A percentile compares a stretch with the other conserved stretches of the same genome.
Conservation (phyloP, 345 rosid genomes). For the Excoecaria agallocha region DNA sequence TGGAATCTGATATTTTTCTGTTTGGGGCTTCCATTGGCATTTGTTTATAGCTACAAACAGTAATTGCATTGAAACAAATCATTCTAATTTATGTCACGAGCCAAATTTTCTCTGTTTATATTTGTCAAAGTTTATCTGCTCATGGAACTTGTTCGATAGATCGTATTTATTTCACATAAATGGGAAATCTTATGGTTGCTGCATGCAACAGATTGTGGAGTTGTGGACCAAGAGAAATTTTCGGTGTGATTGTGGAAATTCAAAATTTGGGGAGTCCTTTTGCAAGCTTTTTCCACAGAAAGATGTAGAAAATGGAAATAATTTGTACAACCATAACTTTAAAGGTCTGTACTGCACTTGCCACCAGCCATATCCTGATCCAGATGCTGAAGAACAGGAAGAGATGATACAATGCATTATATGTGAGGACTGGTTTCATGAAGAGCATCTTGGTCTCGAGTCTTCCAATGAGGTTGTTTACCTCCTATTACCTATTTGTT, state of each 20-base stretch:
- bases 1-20: not conserved
- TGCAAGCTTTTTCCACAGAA: conserved; percentile 83
- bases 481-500: conserved; percentile 7
- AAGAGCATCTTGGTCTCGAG: conserved; percentile 72
- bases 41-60: not conserved
- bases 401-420: conserved; percentile 97
- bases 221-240: conserved; percentile 97
- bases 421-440: conserved; percentile 99
- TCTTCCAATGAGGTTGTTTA: conserved; percentile 55
- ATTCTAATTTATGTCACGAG: not conserved
- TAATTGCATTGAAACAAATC: not conserved
- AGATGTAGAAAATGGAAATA: conserved; percentile 69
- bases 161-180: not conserved
- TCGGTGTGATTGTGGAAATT: conserved; percentile 92
- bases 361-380: conserved; percentile 81
- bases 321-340: conserved; percentile 85
- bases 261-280: conserved; percentile 68
- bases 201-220: conserved; percentile 58
- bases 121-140: not conserved
- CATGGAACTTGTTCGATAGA: not conserved
- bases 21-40: not conserved
- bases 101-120: not conserved
- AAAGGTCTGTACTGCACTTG: conserved; percentile 90
- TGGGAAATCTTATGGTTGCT: conserved; percentile 1
- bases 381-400: conserved; percentile 78